Conservation (phyloP, 108 stramenopile species). For the Ochromonas danica region DNA sequence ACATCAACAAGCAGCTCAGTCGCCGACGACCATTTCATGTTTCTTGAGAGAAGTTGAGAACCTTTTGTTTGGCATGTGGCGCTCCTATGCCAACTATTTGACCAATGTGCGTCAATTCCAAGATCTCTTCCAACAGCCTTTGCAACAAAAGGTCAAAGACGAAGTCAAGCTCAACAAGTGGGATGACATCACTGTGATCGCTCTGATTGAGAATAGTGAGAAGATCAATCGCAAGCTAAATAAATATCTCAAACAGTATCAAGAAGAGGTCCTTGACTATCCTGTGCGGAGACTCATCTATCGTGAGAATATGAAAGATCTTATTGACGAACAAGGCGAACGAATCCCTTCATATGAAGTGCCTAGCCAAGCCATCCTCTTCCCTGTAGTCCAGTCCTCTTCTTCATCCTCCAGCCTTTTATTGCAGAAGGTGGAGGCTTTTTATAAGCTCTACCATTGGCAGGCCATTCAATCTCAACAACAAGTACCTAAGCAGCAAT, state of each 20-base stretch:
- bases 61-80: constrained; percentile 63
- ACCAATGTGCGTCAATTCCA: constrained; percentile 47
- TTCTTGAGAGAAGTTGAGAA: constrained; percentile 52
- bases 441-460: neutral
- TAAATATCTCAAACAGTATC: constrained; percentile 42
- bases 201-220: constrained; percentile 82
- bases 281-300: constrained; percentile 45
- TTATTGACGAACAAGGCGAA: constrained; percentile 38
- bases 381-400: neutral
- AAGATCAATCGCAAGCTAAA: constrained; percentile 75
- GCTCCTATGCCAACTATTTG: constrained; percentile 72
- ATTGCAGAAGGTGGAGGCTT: neutral
- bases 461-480: neutral
- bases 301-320: constrained; percentile 64
- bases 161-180: constrained; percentile 93
- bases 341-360: neutral
- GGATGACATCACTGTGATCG: constrained; percentile 95
- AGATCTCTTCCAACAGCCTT: constrained; percentile 56
- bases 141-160: constrained; percentile 80
- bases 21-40: neutral
- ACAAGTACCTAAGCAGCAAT: neutral
- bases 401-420: neutral
- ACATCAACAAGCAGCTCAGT: no score
- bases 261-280: constrained; percentile 71
- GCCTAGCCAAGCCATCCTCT: neutral